Evolutionary conservation across 2,329 filamentous ascomycete genomes (phyloP).

Genomic region (Scopulariopsis brevicaulis): DNA sequence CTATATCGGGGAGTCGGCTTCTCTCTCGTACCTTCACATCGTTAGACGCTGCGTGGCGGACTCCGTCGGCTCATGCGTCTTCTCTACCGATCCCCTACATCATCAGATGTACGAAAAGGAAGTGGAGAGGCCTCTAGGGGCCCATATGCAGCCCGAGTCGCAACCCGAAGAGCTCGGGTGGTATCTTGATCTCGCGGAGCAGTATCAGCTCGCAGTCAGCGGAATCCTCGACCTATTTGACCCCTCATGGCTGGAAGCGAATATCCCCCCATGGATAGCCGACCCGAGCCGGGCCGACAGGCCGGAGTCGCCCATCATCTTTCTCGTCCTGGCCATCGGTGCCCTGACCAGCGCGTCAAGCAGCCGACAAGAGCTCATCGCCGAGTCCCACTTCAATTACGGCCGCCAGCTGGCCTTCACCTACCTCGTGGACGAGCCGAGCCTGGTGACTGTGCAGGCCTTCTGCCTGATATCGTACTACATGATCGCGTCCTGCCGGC

Average conservation of each 20-base stretch:
- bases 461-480: conserved; percentile 1
- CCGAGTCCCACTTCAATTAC: conserved; percentile 1
- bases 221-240: not conserved
- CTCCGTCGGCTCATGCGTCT: not conserved
- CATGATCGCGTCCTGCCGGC: conserved; percentile 1
- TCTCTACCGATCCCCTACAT: not conserved
- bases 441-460: not conserved
- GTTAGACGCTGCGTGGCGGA: not conserved
- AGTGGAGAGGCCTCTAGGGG: not conserved
- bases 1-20: not conserved
- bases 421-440: conserved; percentile 1
- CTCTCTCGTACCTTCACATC: not conserved
- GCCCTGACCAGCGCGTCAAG: not conserved
- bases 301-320: not conserved
- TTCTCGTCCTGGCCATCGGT: not conserved
- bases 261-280: not conserved
- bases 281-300: not conserved
- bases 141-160: no score
- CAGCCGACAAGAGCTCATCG: not conserved
- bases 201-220: not conserved
- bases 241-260: not conserved
- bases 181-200: not conserved
- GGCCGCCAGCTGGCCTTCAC: not conserved
- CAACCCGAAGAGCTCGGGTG: no score
- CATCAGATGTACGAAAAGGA: not conserved